Evolutionary conservation across 768 basidiomycete genomes (phyloP).

Genomic region (Russula lepida): DNA sequence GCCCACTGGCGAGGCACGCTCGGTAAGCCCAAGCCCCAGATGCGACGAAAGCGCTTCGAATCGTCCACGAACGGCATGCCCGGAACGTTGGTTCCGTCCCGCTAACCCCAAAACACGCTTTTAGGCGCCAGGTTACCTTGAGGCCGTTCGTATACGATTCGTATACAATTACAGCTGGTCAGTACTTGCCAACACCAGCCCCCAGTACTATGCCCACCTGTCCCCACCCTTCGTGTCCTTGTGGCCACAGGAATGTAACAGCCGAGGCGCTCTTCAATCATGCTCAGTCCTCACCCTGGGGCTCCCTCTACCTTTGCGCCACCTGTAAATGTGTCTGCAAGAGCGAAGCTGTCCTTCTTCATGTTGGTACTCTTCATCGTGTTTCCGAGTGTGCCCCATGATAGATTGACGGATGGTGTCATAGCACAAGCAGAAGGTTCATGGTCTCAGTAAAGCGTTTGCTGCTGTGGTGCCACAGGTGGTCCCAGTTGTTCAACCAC

Average conservation of each 20-base stretch:
- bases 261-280: conserved; percentile 12
- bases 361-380: not conserved
- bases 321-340: conserved; percentile 19
- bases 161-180: not conserved
- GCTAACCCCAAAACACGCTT: not conserved
- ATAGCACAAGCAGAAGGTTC: conserved; percentile 18
- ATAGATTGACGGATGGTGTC: not conserved
- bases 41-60: not conserved
- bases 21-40: not conserved
- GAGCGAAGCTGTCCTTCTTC: conserved; percentile 10
- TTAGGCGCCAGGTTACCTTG: conserved; percentile 12
- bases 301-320: conserved; percentile 12
- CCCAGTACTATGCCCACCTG: conserved; percentile 15
- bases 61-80: not conserved
- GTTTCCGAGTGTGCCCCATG: not conserved
- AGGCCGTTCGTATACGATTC: not conserved
- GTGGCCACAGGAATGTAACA: conserved; percentile 10
- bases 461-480: not conserved
- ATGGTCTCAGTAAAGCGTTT: not conserved
- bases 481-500: not conserved
- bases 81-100: conserved; percentile 11
- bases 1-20: not conserved
- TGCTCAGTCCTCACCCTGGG: conserved; percentile 17
- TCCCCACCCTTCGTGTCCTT: conserved; percentile 17
- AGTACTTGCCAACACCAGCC: not conserved